These are phyloP conservation scores for Solanum lycopersicoides DNA, from an alignment of 257 asterid species.

Conservation along the genomic window DNA sequence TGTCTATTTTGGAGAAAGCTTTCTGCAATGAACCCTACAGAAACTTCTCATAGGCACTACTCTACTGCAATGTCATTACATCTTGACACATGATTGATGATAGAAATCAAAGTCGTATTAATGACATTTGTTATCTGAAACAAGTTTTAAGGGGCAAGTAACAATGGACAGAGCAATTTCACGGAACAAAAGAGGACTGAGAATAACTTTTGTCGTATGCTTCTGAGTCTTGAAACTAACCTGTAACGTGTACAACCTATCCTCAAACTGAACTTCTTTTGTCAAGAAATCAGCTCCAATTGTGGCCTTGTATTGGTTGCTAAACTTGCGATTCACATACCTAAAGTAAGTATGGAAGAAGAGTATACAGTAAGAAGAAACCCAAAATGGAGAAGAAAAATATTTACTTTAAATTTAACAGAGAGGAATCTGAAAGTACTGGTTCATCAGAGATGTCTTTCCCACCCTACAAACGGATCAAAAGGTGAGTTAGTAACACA, in stretches of 20 bases:
- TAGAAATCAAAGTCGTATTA: not conserved
- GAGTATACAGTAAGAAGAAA: not conserved
- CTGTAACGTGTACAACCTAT: slow-evolving; percentile 32
- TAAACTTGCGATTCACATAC: slow-evolving; percentile 36
- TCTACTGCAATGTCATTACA: not conserved
- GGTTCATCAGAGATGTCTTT: slow-evolving; percentile 47
- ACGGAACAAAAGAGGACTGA: not conserved
- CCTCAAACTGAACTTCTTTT: slow-evolving; percentile 35
- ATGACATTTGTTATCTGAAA: not conserved
- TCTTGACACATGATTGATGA: not conserved
- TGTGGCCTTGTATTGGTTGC: slow-evolving; percentile 39
- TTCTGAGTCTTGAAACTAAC: not conserved
- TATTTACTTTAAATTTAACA: not conserved
- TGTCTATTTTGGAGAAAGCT: not conserved
- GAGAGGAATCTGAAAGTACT: slow-evolving; percentile 8
- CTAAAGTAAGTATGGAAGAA: not conserved
- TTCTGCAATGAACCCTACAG: not conserved
- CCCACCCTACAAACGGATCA: slow-evolving; percentile 27
- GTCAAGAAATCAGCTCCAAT: slow-evolving; percentile 50
- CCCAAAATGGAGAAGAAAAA: not conserved
- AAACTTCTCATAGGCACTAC: not conserved
- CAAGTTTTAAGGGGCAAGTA: not conserved
- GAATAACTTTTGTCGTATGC: not conserved
- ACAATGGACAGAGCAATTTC: not conserved
- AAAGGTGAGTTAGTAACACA: not conserved